phyloP scores from a whole-genome alignment of 768 basidiomycete genomes.

The Pisolithus microcarpus region DNA sequence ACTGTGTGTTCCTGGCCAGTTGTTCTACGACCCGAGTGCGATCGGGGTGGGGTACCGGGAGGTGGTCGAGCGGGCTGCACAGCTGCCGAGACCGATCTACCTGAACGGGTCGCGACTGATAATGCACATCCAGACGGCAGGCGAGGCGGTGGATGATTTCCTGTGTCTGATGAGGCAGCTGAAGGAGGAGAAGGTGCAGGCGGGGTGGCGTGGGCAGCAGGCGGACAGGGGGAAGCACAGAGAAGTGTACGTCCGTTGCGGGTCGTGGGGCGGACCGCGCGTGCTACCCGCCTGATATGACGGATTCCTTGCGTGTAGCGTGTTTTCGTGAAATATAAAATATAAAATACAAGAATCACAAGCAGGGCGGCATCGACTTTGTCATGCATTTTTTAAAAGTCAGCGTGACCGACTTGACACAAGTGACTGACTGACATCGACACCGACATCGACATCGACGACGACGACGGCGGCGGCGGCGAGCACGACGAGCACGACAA shows the following conservation, averaged over 20 bases:
- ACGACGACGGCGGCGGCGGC: neutral
- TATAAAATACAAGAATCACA: too few relatives aligned
- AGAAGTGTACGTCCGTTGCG: too few relatives aligned
- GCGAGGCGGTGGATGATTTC: slow-evolving; percentile 75
- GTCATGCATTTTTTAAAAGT: neutral
- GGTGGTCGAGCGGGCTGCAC: slow-evolving; percentile 57
- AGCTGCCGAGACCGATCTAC: slow-evolving; percentile 62
- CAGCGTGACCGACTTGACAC: neutral
- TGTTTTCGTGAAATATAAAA: too few relatives aligned
- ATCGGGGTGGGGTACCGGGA: slow-evolving; percentile 66
- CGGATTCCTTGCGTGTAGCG: too few relatives aligned
- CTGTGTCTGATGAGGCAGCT: slow-evolving; percentile 54
- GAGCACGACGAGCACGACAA: neutral
- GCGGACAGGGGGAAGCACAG: too few relatives aligned
- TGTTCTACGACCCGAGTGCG: slow-evolving; percentile 74
- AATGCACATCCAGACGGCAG: slow-evolving; percentile 78
- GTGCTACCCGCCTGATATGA: too few relatives aligned
- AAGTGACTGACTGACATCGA: neutral
- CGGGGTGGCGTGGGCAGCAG: slow-evolving; percentile 33
- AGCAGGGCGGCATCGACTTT: neutral
- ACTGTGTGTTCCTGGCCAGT: slow-evolving; percentile 31
- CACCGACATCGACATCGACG: neutral
- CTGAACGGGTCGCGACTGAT: slow-evolving; percentile 74
- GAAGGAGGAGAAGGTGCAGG: slow-evolving; percentile 61
- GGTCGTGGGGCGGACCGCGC: too few relatives aligned